Evolutionary conservation across 257 asterid genomes (phyloP).

Genomic region (Fraxinus pennsylvanica): DNA sequence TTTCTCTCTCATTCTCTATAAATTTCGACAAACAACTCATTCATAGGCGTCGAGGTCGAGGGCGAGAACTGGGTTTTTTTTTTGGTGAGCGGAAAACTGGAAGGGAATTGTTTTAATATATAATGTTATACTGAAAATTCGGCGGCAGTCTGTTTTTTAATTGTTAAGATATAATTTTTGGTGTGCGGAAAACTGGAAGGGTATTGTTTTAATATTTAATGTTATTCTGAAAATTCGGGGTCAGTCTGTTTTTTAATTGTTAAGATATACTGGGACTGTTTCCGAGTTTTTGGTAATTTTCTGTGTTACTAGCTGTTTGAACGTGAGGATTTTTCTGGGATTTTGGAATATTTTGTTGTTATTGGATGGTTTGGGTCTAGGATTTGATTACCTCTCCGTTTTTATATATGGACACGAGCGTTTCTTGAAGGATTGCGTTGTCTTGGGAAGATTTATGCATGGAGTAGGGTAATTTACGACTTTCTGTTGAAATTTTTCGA

Average conservation of each 20-base stretch:
- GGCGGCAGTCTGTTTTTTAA: slow-evolving; percentile 27
- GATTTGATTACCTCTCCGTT: slow-evolving; percentile 30
- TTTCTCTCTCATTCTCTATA: background rate
- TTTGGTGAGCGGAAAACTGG: slow-evolving; percentile 15
- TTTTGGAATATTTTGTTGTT: background rate
- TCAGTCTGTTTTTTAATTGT: slow-evolving; percentile 28
- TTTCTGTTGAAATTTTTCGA: slow-evolving; percentile 20
- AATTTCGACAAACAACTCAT: slow-evolving; percentile 22
- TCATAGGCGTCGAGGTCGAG: slow-evolving; percentile 34
- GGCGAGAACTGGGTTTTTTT: slow-evolving; percentile 28
- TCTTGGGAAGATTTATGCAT: slow-evolving; percentile 18
- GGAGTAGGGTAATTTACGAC: slow-evolving; percentile 25
- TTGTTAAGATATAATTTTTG: slow-evolving; percentile 21
- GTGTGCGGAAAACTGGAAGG: slow-evolving; percentile 25
- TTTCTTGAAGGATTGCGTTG: slow-evolving; percentile 26
- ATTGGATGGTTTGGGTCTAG: slow-evolving; percentile 31
- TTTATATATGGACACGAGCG: slow-evolving; percentile 9
- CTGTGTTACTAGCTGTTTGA: slow-evolving; percentile 29
- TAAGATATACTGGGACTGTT: slow-evolving; percentile 28
- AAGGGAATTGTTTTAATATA: slow-evolving; percentile 27
- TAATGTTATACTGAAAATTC: slow-evolving; percentile 19
- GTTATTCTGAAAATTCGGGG: slow-evolving; percentile 20
- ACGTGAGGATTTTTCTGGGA: slow-evolving; percentile 21
- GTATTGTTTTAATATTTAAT: slow-evolving; percentile 26
- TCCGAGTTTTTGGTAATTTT: background rate